Conservation (phyloP, 495 filamentous ascomycete genomes). For the Talaromyces adpressus region DNA sequence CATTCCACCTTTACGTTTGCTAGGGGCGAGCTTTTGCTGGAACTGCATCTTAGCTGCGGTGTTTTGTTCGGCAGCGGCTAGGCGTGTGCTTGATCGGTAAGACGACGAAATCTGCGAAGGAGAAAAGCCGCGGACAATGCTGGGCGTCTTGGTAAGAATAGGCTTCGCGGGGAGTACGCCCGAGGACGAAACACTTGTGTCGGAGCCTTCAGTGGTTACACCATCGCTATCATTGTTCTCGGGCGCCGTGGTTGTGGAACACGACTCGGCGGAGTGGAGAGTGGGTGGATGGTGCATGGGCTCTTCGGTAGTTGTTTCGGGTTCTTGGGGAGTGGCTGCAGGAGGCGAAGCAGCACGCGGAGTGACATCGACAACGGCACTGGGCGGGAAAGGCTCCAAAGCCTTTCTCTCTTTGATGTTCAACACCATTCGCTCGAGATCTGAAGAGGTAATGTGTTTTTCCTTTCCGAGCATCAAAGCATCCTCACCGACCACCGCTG, state of each 20-base stretch:
- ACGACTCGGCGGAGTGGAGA: conserved; percentile 44
- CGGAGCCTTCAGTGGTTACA: conserved; percentile 29
- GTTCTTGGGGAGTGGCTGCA: conserved; percentile 31
- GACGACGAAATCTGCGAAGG: conserved; percentile 70
- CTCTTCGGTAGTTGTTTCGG: conserved; percentile 16
- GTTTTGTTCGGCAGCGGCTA: conserved; percentile 41
- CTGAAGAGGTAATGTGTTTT: conserved; percentile 83
- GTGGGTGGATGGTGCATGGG: conserved; percentile 14
- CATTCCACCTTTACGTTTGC: conserved; percentile 55
- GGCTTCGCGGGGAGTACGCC: conserved; percentile 24
- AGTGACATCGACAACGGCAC: conserved; percentile 22
- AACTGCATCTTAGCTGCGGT: conserved; percentile 32
- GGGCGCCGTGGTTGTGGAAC: conserved; percentile 42
- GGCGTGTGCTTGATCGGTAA: conserved; percentile 54
- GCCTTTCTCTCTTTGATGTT: conserved; percentile 76
- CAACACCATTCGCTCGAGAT: conserved; percentile 83
- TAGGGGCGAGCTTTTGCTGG: conserved; percentile 37
- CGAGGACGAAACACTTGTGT: conserved; percentile 45
- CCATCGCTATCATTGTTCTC: conserved; percentile 41
- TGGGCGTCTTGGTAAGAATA: conserved; percentile 56
- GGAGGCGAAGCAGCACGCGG: conserved; percentile 38
- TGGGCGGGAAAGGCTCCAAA: conserved; percentile 45
- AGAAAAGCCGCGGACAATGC: conserved; percentile 82
- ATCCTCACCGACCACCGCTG: conserved; percentile 41
- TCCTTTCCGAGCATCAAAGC: conserved; percentile 55